Conservation (phyloP, 805 yeast genomes). For the Zygosaccharomyces gambellarensis region DNA sequence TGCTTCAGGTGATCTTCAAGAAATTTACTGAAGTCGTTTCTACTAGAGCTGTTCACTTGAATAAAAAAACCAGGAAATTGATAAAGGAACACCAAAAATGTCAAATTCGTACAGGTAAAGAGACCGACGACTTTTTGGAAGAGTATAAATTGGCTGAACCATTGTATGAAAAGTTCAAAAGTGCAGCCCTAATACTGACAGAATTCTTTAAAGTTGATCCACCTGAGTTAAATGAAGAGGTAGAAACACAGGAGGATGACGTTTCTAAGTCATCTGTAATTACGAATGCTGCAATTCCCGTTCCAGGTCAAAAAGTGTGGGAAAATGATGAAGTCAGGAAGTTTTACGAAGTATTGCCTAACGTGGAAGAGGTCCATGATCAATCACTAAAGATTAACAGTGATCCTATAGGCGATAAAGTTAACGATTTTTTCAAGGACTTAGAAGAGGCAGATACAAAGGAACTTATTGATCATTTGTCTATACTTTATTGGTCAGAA, state of each 20-base stretch:
- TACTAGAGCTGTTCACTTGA: conserved; percentile 35
- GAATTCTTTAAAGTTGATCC: conserved; percentile 38
- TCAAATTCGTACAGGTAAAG: conserved; percentile 63
- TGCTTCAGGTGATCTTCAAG: conserved; percentile 38
- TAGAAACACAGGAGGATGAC: conserved; percentile 23
- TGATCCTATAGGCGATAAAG: conserved; percentile 18
- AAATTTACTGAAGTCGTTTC: conserved; percentile 43
- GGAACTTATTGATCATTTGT: conserved; percentile 47
- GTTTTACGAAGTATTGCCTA: conserved; percentile 58
- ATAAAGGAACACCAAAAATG: conserved; percentile 45
- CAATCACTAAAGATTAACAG: conserved; percentile 10
- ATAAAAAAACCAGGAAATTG: conserved; percentile 35
- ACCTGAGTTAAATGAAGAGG: conserved; percentile 35
- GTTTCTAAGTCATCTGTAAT: conserved; percentile 30
- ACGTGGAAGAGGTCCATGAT: conserved; percentile 34
- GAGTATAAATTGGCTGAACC: conserved; percentile 34
- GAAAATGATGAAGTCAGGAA: conserved; percentile 57
- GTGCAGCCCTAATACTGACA: conserved; percentile 41
- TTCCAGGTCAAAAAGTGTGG: conserved; percentile 44
- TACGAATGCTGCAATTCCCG: conserved; percentile 19
- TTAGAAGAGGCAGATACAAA: conserved; percentile 43
- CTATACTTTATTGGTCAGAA: conserved; percentile 44
- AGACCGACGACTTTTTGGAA: conserved; percentile 37
- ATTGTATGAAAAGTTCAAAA: conserved; percentile 43
- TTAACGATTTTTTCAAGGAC: conserved; percentile 40